These are phyloP conservation scores for Pyronema domesticum DNA, from an alignment of 495 filamentous ascomycete species.

Conservation along the genomic window DNA sequence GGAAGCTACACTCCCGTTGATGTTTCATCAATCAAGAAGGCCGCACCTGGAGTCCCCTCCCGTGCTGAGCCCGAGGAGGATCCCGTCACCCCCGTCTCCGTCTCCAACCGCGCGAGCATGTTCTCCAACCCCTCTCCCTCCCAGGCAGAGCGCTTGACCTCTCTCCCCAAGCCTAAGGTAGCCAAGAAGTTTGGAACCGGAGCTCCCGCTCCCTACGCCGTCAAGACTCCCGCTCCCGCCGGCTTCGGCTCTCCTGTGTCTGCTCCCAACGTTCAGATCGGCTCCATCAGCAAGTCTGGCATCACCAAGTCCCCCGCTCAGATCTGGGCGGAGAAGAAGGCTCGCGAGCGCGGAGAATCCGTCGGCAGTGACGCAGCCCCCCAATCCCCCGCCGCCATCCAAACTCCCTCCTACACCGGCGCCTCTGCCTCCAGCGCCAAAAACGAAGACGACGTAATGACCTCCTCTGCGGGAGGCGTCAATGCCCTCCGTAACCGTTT, in stretches of 20 bases:
- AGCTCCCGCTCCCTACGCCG: slow-evolving; percentile 52
- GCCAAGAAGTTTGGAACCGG: slow-evolving; percentile 63
- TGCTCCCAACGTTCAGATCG: slow-evolving; percentile 41
- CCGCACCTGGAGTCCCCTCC: slow-evolving; percentile 26
- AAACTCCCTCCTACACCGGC: slow-evolving; percentile 51
- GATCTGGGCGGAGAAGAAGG: slow-evolving; percentile 93
- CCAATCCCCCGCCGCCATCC: slow-evolving; percentile 46
- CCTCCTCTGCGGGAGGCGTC: slow-evolving; percentile 41
- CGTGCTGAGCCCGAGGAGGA: slow-evolving; percentile 23
- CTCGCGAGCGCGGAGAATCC: slow-evolving; percentile 44
- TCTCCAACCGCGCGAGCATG: slow-evolving; percentile 49
- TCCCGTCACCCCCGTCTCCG: slow-evolving; percentile 33
- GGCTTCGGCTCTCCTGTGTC: slow-evolving; percentile 33
- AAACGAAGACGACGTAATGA: slow-evolving; percentile 30
- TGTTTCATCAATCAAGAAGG: slow-evolving; percentile 74
- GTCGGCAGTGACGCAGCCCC: slow-evolving; percentile 28
- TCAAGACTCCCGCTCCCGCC: slow-evolving; percentile 67
- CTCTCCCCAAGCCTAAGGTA: slow-evolving; percentile 83
- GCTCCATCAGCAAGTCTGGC: slow-evolving; percentile 72
- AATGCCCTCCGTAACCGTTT: slow-evolving; percentile 60
- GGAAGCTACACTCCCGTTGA: slow-evolving; percentile 86
- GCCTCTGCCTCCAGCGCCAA: slow-evolving; percentile 39
- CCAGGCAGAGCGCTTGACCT: slow-evolving; percentile 62
- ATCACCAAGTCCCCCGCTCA: slow-evolving; percentile 95
- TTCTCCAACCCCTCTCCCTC: slow-evolving; percentile 28